A percentile compares a stretch with the other conserved stretches of the same genome.
Conservation (phyloP, 2,329 filamentous ascomycete genomes). For the Tolypocladium sp. region DNA sequence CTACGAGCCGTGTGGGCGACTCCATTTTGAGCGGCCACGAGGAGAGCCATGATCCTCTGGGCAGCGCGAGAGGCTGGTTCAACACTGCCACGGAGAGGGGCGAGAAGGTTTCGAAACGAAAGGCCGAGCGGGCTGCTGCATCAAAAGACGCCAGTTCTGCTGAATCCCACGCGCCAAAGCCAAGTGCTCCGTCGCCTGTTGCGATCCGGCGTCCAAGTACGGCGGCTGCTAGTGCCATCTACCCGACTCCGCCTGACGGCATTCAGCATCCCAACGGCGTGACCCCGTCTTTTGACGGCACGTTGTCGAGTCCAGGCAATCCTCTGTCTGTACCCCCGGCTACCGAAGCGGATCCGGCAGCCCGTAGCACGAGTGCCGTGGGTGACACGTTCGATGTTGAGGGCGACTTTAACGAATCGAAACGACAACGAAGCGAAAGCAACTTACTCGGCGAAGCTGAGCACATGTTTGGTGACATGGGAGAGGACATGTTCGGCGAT, state of each 20-base stretch:
- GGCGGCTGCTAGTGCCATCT: slow-evolving; percentile 46
- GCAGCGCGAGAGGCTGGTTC: slow-evolving; percentile 40
- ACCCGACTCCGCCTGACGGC: slow-evolving; percentile 64
- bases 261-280: slow-evolving; percentile 43
- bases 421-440: slow-evolving; percentile 33
- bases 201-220: slow-evolving; percentile 40
- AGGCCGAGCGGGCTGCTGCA: slow-evolving; percentile 37
- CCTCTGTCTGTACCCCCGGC: slow-evolving; percentile 17
- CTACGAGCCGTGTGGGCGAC: slow-evolving; percentile 29
- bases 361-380: slow-evolving; percentile 10
- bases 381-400: slow-evolving; percentile 14
- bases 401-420: slow-evolving; percentile 28
- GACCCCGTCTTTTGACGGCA: slow-evolving; percentile 48
- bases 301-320: slow-evolving; percentile 46
- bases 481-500: slow-evolving; percentile 63
- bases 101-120: slow-evolving; percentile 36
- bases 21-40: slow-evolving; percentile 25
- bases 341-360: slow-evolving; percentile 17
- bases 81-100: slow-evolving; percentile 34
- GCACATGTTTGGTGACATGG: slow-evolving; percentile 60
- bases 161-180: slow-evolving; percentile 31
- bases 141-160: slow-evolving; percentile 31
- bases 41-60: slow-evolving; percentile 39
- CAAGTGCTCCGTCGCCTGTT: slow-evolving; percentile 43
- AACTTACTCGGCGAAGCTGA: slow-evolving; percentile 39